Evolutionary conservation across 2,329 filamentous ascomycete species (phyloP).

Genomic region (Phyllosticta paracitricarpa): DNA sequence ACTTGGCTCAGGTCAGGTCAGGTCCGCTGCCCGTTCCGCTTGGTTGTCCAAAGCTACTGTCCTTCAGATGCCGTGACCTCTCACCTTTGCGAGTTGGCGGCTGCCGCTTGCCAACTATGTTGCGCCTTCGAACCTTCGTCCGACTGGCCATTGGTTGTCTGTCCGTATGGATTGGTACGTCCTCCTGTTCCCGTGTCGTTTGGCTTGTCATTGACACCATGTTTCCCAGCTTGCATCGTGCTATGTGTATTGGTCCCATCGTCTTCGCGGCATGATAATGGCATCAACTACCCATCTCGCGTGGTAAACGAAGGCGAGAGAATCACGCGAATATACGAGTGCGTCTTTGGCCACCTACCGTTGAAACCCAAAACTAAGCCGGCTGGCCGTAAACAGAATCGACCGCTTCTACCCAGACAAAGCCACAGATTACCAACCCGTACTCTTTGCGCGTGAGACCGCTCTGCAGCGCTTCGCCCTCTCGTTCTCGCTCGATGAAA

Average conservation of each 20-base stretch:
- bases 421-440: not conserved
- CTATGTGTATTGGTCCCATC: not conserved
- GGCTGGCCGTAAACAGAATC: not conserved
- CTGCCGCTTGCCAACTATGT: not conserved
- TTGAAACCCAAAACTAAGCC: not conserved
- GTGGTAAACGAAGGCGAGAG: not conserved
- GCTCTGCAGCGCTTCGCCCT: constrained; percentile 1
- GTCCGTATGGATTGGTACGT: not conserved
- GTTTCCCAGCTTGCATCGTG: not conserved
- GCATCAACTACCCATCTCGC: not conserved
- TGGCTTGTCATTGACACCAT: not conserved
- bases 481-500: not conserved
- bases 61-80: not conserved
- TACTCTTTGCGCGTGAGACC: not conserved
- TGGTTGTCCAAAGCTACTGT: not conserved
- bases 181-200: not conserved
- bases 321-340: constrained; percentile 4
- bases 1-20: not conserved
- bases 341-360: not conserved
- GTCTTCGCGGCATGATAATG: not conserved
- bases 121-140: not conserved
- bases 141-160: not conserved
- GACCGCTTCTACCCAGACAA: not conserved
- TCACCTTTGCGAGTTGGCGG: not conserved
- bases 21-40: not conserved